A percentile compares a stretch with the other conserved stretches of the same genome.
These are phyloP conservation scores for Kockiozyma suomiensis DNA, from an alignment of 805 yeast species.

Conservation along the genomic window DNA sequence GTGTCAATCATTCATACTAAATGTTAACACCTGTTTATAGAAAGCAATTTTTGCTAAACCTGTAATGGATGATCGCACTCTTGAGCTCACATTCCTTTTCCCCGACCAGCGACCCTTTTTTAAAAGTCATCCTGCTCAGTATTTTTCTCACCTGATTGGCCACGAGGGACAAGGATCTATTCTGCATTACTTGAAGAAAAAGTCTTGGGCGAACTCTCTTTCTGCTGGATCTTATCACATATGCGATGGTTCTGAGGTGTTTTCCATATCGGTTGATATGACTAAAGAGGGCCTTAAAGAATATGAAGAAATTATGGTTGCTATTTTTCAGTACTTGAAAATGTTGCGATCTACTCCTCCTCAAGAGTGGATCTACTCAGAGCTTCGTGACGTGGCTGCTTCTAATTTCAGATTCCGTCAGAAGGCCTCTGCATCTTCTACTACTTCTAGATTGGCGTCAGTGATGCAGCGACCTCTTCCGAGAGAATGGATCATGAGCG, in stretches of 20 bases:
- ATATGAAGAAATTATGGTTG: constrained; percentile 61
- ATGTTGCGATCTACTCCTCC: constrained; percentile 62
- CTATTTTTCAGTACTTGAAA: constrained; percentile 72
- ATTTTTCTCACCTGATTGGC: constrained; percentile 81
- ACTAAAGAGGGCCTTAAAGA: constrained; percentile 67
- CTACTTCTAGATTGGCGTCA: constrained; percentile 70
- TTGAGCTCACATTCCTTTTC: constrained; percentile 68
- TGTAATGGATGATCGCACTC: constrained; percentile 72
- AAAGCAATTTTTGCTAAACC: constrained; percentile 64
- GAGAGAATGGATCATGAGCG: constrained; percentile 60
- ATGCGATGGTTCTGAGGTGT: constrained; percentile 64
- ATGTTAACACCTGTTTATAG: constrained; percentile 42
- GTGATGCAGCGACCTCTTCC: constrained; percentile 67
- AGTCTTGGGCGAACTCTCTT: constrained; percentile 79
- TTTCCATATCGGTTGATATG: constrained; percentile 71
- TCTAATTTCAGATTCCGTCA: constrained; percentile 79
- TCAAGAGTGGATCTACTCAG: constrained; percentile 78
- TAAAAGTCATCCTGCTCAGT: constrained; percentile 69
- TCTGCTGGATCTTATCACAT: constrained; percentile 66
- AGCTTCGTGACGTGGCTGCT: constrained; percentile 65
- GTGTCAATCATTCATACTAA: background rate
- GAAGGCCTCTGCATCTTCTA: constrained; percentile 68
- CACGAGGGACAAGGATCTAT: constrained; percentile 92
- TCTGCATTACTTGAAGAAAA: constrained; percentile 63
- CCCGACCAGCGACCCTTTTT: constrained; percentile 74